A percentile compares a stretch with the other conserved stretches of the same genome.
Conservation (phyloP, 352 stramenopile species). For the Phytophthora capsici region DNA sequence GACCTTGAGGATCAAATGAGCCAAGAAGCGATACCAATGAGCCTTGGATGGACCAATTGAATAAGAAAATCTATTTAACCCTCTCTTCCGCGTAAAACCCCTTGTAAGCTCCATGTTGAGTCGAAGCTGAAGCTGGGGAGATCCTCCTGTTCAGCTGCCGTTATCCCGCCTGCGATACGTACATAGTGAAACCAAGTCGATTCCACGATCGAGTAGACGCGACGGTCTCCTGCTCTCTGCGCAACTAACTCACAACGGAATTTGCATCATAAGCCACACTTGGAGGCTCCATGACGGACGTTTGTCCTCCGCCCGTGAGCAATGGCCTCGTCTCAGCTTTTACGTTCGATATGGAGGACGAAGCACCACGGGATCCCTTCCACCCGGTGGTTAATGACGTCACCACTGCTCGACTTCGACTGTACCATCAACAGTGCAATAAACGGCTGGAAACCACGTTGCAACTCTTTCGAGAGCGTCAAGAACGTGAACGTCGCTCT, state of each 20-base stretch:
- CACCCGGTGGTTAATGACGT: constrained; percentile 43
- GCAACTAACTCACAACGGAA: constrained; percentile 29
- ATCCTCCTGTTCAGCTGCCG: constrained; percentile 9
- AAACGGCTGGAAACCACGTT: constrained; percentile 49
- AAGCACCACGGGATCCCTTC: constrained; percentile 19
- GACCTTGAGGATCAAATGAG: no score
- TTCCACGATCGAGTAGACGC: constrained; percentile 16
- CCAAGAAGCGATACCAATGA: no score
- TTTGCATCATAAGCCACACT: constrained; percentile 13
- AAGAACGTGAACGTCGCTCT: constrained; percentile 44
- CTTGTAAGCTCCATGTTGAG: neutral
- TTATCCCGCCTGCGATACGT: constrained; percentile 28
- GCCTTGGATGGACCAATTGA: neutral
- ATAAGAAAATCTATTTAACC: constrained; percentile 11
- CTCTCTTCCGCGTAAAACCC: constrained; percentile 16
- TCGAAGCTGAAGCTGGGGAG: constrained; percentile 29
- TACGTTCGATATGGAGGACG: constrained; percentile 48
- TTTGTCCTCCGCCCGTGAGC: constrained; percentile 22
- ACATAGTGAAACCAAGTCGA: constrained; percentile 27
- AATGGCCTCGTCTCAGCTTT: constrained; percentile 38
- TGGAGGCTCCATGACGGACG: constrained; percentile 22
- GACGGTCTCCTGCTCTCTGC: neutral
- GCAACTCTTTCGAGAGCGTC: constrained; percentile 51
- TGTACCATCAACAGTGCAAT: constrained; percentile 60
- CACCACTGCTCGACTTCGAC: constrained; percentile 45